Evolutionary conservation across 116 monocot species (phyloP), one percentile per base, ranked within the genome.

Genomic region (Posidonia oceanica): DNA sequence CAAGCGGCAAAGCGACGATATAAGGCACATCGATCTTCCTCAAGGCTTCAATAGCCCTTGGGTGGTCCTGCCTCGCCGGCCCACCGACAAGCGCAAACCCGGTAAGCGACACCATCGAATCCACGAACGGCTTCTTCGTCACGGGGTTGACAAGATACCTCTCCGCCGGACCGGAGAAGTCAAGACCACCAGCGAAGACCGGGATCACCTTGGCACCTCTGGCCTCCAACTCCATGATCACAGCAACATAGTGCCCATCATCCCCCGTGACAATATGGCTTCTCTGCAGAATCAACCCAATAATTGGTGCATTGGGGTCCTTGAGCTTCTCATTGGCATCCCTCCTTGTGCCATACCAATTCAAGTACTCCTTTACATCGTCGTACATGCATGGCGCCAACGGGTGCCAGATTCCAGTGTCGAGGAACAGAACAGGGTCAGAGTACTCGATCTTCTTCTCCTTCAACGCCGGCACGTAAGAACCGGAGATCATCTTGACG

Each of bases 191-290:
- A n/a, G 93, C 78, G 61, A 99, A 99, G 29, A 99, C 84, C 0
- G 98, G 93, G 37, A 99, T 85, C 42, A 99, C 98, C 55, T 88
- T 93, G 11, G 93, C 98, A 20, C 98, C 98, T 59, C 79, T 85
- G 1, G 93, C 87, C 84, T 99, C 98, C 72, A 99, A 36, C 71
- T 99, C 98, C 98, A 90, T 93, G 42, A 99, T 99, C 73, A 99
- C 98, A 0, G 98, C 98, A 5, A 90, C 87, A 51, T 99, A 99
- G 71, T 99, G 98, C 5, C 84, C 81, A 22, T 99, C 93, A 62
- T 99, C 98, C n/a, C 98, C 98, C 4, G 93, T 99, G 22, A 99
- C 93, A 52, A 99, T 99, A 79, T 99, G 98, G 73, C 98, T 99
- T 73, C 98, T 79, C 78, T 99, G 98, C 61, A 99, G 65, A 8